Percentiles rank a stretch among this genome's conserved stretches.
Evolutionary conservation across 2,329 filamentous ascomycete genomes (phyloP).

Genomic region (Ilyonectria robusta): DNA sequence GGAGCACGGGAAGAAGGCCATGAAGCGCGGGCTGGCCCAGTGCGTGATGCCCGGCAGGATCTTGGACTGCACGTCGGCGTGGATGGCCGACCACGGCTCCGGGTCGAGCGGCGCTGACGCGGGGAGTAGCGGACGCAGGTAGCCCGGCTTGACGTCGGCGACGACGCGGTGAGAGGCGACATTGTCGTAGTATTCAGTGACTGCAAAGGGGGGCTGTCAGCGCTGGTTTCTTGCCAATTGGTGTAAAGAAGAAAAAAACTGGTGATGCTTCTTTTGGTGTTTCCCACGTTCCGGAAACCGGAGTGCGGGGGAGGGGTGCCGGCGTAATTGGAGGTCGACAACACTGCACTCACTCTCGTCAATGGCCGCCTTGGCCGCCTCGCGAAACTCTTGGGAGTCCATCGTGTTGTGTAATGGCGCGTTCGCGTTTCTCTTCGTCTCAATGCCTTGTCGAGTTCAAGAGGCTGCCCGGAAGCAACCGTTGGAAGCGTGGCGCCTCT

Average conservation of each 20-base stretch:
- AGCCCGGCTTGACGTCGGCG: slow-evolving; percentile 85
- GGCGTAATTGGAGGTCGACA: not conserved
- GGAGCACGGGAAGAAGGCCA: slow-evolving; percentile 93
- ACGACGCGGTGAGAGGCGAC: slow-evolving; percentile 80
- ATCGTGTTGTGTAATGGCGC: slow-evolving; percentile 59
- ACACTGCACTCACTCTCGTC: slow-evolving; percentile 78
- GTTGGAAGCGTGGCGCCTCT: slow-evolving; percentile 4
- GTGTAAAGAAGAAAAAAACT: not conserved
- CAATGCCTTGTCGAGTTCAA: slow-evolving; percentile 1
- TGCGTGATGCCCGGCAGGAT: slow-evolving; percentile 95
- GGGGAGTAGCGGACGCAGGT: slow-evolving; percentile 85
- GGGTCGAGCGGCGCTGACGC: slow-evolving; percentile 73
- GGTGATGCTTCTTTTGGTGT: slow-evolving; percentile 13
- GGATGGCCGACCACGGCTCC: slow-evolving; percentile 84
- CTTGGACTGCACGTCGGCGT: slow-evolving; percentile 85
- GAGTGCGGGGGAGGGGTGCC: slow-evolving; percentile 20
- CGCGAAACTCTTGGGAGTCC: slow-evolving; percentile 84
- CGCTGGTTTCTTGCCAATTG: not conserved
- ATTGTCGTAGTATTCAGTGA: slow-evolving; percentile 86
- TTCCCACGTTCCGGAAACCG: slow-evolving; percentile 3
- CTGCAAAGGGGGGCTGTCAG: slow-evolving; percentile 58
- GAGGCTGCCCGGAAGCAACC: not conserved
- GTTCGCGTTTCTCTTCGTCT: not conserved
- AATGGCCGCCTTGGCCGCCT: slow-evolving; percentile 82
- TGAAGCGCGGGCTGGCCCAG: slow-evolving; percentile 95